These are phyloP conservation scores for Trichoderma sp. DNA, from an alignment of 2,329 filamentous ascomycete species.

Conservation along the genomic window DNA sequence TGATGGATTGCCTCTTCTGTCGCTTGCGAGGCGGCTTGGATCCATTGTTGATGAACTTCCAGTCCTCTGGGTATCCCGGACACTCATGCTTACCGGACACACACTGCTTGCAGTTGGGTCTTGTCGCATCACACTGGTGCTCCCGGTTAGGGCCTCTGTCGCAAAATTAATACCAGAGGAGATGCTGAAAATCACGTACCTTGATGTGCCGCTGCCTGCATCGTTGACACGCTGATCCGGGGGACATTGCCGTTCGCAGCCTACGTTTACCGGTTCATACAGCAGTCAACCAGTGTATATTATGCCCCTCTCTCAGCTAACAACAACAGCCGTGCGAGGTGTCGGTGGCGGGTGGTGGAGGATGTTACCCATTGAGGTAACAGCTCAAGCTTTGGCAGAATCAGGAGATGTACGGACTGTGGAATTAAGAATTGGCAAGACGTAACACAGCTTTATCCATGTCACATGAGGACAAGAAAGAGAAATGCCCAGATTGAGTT, in stretches of 20 bases:
- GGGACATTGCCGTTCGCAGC: conserved; percentile 5
- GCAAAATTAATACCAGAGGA: neutral
- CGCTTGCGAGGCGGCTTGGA: neutral
- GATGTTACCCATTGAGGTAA: conserved; percentile 17
- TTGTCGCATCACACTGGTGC: conserved; percentile 1
- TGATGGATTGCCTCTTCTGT: neutral
- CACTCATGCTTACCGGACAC: neutral
- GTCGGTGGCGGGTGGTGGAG: neutral
- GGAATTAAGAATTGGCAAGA: neutral
- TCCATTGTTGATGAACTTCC: conserved; percentile 14
- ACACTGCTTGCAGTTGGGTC: neutral
- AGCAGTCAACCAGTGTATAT: neutral
- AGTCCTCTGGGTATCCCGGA: conserved; percentile 4
- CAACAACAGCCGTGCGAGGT: neutral
- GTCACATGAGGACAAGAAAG: neutral
- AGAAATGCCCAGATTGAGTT: neutral
- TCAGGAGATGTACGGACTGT: neutral
- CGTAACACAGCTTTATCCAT: neutral
- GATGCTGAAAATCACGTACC: neutral
- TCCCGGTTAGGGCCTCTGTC: neutral
- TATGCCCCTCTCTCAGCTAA: neutral
- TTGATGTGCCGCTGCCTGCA: conserved; percentile 12
- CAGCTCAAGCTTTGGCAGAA: neutral
- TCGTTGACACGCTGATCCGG: conserved; percentile 14
- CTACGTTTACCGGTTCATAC: neutral